Evolutionary conservation across 805 yeast species (phyloP).

Genomic region (Wickerhamomyces tratensis): DNA sequence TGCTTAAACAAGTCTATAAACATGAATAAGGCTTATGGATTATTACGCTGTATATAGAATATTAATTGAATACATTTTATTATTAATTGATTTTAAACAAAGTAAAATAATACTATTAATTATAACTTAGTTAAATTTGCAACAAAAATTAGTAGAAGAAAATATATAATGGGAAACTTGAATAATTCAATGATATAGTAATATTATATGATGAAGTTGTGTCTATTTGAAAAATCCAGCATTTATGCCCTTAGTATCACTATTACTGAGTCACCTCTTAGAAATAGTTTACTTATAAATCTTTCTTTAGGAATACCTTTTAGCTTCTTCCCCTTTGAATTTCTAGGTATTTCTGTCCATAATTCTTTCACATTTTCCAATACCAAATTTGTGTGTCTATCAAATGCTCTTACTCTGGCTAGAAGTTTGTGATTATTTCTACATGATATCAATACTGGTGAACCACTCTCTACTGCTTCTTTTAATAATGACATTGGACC

Average conservation of each 20-base stretch:
- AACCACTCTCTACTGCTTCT: conserved; percentile 63
- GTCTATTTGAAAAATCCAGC: neutral
- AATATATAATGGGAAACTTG: too few relatives aligned
- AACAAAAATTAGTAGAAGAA: too few relatives aligned
- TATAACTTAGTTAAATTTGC: too few relatives aligned
- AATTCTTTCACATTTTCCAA: conserved; percentile 84
- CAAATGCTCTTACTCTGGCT: conserved; percentile 89
- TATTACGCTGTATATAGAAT: too few relatives aligned
- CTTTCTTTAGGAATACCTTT: conserved; percentile 62
- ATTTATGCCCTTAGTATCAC: conserved; percentile 49
- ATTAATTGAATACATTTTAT: too few relatives aligned
- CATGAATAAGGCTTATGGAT: too few relatives aligned
- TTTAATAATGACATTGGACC: conserved; percentile 92
- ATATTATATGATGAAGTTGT: too few relatives aligned
- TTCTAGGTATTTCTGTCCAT: conserved; percentile 58
- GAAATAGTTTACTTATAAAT: conserved; percentile 79
- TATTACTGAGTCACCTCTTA: conserved; percentile 93
- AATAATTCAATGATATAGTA: too few relatives aligned
- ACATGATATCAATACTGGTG: conserved; percentile 78
- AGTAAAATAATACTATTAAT: too few relatives aligned
- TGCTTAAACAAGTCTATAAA: too few relatives aligned
- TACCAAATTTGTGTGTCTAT: conserved; percentile 91
- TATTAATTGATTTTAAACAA: too few relatives aligned
- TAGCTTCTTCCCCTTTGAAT: conserved; percentile 61
- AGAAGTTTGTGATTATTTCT: conserved; percentile 90